Evolutionary conservation across 441 rosid species (phyloP), one percentile per base, ranked within the genome.

Genomic region (California macrophylla): DNA sequence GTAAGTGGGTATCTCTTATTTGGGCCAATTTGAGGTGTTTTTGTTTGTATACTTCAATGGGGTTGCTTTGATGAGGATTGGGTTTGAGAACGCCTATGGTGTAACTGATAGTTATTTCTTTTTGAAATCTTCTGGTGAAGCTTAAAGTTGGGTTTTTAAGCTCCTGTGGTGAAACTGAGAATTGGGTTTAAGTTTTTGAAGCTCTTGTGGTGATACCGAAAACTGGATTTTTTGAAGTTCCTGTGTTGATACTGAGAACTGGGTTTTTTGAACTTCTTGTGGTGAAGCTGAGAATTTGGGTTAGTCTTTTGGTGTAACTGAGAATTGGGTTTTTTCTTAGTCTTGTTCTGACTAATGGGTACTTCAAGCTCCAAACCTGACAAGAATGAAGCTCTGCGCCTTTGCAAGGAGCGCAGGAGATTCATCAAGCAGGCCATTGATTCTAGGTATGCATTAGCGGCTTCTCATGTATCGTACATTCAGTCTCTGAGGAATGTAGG

Each of bases 381-480:
- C 42, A 82, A 77, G 73, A 76, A 78, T 70, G 93, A 88, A 66
- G 91, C 93, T 6, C 72, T 91, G 82, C 79, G 80, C 16, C 58
- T 91, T n/a, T 93, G 98, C 80, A 87, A 83, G 74, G 91, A 81
- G 58, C 81, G 98, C 66, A 86, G 82, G 80, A 84, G 78, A 70
- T 89, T 87, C 78, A 82, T 91, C 29, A 86, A 82, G 82, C 89
- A 81, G 83, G 90, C 90, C 8, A 86, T 93, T 29, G 88, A 88
- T 52, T 88, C 95, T 0, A 87, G 97, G 85, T 89, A 83, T 75
- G 85, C 85, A 56, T 82, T 93, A 65, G 93, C 97, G 2, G 96
- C 97, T 45, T 92, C 96, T 63, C 98, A 91, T 82, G 84, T 89
- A 24, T 89, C 97, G 12, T 88, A 93, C 85, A 71, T 78, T 69